Percentiles rank a stretch among this genome's conserved stretches.
Evolutionary conservation across 2,329 filamentous ascomycete species (phyloP).

Genomic region (Ceratocystis harringtonii): DNA sequence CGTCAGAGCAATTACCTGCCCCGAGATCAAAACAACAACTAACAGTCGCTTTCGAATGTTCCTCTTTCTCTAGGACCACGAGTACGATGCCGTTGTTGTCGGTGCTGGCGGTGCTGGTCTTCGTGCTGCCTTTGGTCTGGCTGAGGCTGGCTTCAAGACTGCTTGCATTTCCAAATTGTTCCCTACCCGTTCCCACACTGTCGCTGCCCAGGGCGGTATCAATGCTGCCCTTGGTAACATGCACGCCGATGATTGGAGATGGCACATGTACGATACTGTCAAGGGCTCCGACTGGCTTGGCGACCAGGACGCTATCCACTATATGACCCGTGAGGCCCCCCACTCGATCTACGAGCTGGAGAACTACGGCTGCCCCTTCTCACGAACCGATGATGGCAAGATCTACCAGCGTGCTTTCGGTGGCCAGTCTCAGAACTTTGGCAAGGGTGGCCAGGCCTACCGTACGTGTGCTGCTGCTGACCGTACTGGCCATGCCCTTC

Average conservation of each 20-base stretch:
- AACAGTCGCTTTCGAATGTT: neutral
- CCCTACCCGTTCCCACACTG: conserved; percentile 72
- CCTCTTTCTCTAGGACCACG: conserved; percentile 58
- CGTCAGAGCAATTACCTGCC: no score
- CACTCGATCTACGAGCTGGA: conserved; percentile 87
- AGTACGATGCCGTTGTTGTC: conserved; percentile 95
- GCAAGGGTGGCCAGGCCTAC: conserved; percentile 96
- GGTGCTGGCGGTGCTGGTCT: conserved; percentile 71
- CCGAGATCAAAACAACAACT: neutral
- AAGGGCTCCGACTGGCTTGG: conserved; percentile 97
- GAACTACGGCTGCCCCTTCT: conserved; percentile 95
- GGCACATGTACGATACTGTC: conserved; percentile 99
- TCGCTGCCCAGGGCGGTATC: conserved; percentile 71
- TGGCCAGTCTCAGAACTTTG: conserved; percentile 87
- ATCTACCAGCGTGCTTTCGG: conserved; percentile 99
- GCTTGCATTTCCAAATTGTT: conserved; percentile 80
- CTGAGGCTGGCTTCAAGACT: conserved; percentile 79
- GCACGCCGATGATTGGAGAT: conserved; percentile 97
- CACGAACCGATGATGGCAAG: conserved; percentile 86
- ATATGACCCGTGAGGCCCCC: conserved; percentile 93
- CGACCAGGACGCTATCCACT: conserved; percentile 95
- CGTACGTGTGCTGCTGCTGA: conserved; percentile 93
- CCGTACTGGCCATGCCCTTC: conserved; percentile 88
- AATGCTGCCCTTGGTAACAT: conserved; percentile 86
- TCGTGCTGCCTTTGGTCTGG: conserved; percentile 70